Evolutionary conservation across 495 filamentous ascomycete genomes (phyloP), one percentile per base, ranked within the genome.

Genomic region (Letharia columbiana): DNA sequence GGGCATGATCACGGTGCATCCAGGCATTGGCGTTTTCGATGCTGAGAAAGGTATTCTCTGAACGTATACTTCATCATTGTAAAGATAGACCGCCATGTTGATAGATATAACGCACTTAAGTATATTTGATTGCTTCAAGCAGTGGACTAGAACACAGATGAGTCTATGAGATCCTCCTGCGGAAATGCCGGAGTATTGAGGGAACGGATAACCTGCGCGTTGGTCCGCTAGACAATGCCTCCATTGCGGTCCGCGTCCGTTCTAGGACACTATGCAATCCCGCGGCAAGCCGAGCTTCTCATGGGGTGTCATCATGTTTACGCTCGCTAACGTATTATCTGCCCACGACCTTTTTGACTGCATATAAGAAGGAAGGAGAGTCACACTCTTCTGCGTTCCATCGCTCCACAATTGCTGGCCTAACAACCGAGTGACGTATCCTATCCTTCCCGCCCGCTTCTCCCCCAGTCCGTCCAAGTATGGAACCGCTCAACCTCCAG

Each of bases 401-500:
- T 31, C 13, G 28, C 50, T 54, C 12, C 50, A 31, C 23, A 54
- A 33, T 17, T 33, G 49, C 49, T 28, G 9, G 33, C 11, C 28
- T 11, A 54, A 28, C 1, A 9, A 1, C 13, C 23, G 17, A 47
- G 45, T n/a, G 50, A 54, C 12, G 2, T 12, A 31, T 15, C 28
- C 13, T 4, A 2, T 13, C 10, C 40, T 42, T 42, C 10, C 9
- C 11, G 49, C n/a, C 28, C 10, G 23, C 4, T 54, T 8, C n/a
- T 33, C n/a, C 28, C 50, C 23, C 50, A 54, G 37, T 42, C 50
- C 56, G 20, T 56, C 3, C n/a, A 18, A 50, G 20, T 18, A 44
- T 17, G 56, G 52, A 60, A 39, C 35, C 60, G 17, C 63, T 69
- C 12, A 66, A 69, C 37, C 67, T 64, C 28, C 40, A 39, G 13